phyloP scores from a whole-genome alignment of 2,329 filamentous ascomycete genomes.

The Ceratocystis eucalypticola region DNA sequence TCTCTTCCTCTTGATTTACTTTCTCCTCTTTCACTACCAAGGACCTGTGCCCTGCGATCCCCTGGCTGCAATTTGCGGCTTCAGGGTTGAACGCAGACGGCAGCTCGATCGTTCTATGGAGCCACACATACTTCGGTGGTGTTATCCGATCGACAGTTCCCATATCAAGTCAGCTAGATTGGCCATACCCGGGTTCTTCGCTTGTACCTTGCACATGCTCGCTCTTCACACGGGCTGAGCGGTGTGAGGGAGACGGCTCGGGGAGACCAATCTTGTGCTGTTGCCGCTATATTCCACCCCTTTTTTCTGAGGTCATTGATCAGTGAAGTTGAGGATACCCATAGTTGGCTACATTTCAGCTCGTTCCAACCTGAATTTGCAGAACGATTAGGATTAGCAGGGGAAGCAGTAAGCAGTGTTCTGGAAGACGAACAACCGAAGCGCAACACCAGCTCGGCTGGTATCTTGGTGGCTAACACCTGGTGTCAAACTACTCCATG shows the following conservation, averaged over 20 bases:
- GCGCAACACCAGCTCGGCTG: too few species aligned
- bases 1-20: conserved; percentile 22
- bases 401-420: too few species aligned
- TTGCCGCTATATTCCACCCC: conserved; percentile 78
- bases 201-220: not conserved
- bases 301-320: conserved; percentile 82
- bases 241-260: not conserved
- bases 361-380: not conserved
- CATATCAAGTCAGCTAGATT: conserved; percentile 36
- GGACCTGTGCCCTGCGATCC: conserved; percentile 83
- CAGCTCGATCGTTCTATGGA: conserved; percentile 77
- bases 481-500: too few species aligned
- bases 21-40: conserved; percentile 35
- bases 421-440: too few species aligned
- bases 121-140: conserved; percentile 57
- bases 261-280: conserved; percentile 23
- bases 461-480: too few species aligned
- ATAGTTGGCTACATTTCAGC: conserved; percentile 35
- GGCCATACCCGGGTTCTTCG: not conserved
- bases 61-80: conserved; percentile 33
- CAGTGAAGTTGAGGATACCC: conserved; percentile 84
- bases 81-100: conserved; percentile 54
- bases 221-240: conserved; percentile 1
- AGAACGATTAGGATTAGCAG: too few species aligned
- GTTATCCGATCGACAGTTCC: conserved; percentile 94